phyloP scores from a whole-genome alignment of 305 asterid genomes.

The Solanum hybrid region DNA sequence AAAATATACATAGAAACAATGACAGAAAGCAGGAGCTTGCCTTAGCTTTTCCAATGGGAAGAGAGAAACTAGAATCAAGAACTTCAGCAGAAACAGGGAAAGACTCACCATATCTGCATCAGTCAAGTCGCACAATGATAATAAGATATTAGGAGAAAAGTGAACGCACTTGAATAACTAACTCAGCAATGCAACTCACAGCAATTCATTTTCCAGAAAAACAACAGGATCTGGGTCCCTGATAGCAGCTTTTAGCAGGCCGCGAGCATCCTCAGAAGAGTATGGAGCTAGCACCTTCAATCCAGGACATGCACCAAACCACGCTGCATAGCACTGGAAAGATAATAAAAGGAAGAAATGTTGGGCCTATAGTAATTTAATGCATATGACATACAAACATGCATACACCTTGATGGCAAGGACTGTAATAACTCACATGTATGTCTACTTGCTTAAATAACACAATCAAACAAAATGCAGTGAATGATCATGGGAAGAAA shows the following conservation, averaged over 20 bases:
- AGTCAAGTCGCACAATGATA: neutral
- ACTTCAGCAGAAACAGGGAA: conserved; percentile 79
- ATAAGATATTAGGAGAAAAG: neutral
- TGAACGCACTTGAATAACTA: neutral
- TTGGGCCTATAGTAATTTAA: neutral
- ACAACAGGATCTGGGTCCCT: conserved; percentile 98
- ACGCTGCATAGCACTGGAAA: conserved; percentile 91
- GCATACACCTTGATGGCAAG: neutral
- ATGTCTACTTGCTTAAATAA: neutral
- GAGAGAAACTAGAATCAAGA: conserved; percentile 81
- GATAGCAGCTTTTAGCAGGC: conserved; percentile 91
- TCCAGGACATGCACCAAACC: conserved; percentile 84
- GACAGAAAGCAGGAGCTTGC: conserved; percentile 22
- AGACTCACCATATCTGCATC: conserved; percentile 75
- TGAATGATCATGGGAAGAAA: neutral
- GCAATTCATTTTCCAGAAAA: conserved; percentile 87
- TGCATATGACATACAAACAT: neutral
- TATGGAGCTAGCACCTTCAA: conserved; percentile 80
- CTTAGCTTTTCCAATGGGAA: conserved; percentile 96
- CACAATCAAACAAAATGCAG: neutral
- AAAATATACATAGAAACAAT: neutral
- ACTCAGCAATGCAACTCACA: conserved; percentile 31
- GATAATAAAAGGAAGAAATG: neutral
- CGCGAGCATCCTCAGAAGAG: conserved; percentile 95
- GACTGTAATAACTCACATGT: neutral